Evolutionary conservation across 208 protist species (phyloP).

Genomic region (Leishmania arabica): DNA sequence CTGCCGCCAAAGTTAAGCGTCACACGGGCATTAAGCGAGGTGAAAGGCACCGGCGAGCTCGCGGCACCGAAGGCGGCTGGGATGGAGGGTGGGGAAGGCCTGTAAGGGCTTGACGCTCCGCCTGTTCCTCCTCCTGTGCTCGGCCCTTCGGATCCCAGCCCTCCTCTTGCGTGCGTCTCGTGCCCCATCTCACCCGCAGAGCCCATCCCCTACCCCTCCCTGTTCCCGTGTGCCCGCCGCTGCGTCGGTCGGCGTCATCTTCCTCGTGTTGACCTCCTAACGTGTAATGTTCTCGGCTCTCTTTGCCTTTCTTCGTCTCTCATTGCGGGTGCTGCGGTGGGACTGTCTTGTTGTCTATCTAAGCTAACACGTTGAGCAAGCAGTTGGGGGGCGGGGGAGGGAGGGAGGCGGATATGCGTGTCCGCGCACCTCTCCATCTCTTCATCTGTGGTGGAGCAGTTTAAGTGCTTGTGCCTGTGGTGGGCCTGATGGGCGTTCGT

Average conservation of each 20-base stretch:
- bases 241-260: background rate
- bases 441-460: background rate
- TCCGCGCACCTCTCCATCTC: background rate
- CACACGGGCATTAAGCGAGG: background rate
- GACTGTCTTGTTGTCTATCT: background rate
- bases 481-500: background rate
- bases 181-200: background rate
- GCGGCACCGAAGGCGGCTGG: background rate
- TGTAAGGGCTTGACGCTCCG: background rate
- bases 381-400: background rate
- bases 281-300: background rate
- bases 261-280: background rate
- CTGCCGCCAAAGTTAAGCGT: background rate
- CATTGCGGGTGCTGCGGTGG: background rate
- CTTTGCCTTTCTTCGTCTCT: background rate
- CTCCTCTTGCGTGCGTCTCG: background rate
- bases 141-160: background rate
- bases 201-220: background rate
- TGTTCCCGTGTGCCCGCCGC: background rate
- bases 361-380: background rate
- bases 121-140: background rate
- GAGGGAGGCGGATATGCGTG: background rate
- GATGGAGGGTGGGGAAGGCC: background rate
- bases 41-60: background rate
- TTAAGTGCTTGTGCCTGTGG: background rate